Evolutionary conservation across 768 basidiomycete species (phyloP).

Genomic region (Lactarius psammicola): DNA sequence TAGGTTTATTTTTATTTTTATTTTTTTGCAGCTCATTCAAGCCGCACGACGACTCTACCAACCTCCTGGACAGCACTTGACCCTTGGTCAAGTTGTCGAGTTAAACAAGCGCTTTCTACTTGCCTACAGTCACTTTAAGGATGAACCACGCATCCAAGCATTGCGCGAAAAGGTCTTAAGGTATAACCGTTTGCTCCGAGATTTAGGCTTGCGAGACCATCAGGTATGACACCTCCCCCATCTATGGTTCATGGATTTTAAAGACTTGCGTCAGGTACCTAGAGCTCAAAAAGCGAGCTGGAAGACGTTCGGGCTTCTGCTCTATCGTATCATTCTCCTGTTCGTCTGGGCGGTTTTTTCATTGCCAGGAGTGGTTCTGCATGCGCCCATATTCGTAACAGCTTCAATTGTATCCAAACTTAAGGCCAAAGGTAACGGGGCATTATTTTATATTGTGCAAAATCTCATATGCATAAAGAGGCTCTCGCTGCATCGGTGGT

Average conservation of each 20-base stretch:
- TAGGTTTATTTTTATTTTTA: not conserved
- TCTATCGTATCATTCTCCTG: conserved; percentile 78
- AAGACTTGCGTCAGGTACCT: conserved; percentile 61
- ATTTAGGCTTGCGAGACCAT: conserved; percentile 91
- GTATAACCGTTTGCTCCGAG: conserved; percentile 84
- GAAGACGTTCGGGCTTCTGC: conserved; percentile 79
- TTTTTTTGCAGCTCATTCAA: conserved; percentile 72
- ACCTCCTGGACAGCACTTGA: conserved; percentile 89
- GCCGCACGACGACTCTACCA: conserved; percentile 91
- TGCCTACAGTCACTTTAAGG: conserved; percentile 87
- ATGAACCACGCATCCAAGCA: conserved; percentile 83
- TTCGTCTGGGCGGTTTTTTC: conserved; percentile 79
- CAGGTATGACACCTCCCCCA: conserved; percentile 55
- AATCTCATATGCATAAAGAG: conserved; percentile 49
- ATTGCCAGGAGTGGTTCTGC: conserved; percentile 85
- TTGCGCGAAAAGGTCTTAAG: conserved; percentile 76
- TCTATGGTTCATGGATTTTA: conserved; percentile 10
- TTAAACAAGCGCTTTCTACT: conserved; percentile 89
- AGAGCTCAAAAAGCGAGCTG: conserved; percentile 79
- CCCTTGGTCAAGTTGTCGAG: conserved; percentile 93
- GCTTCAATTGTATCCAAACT: conserved; percentile 81
- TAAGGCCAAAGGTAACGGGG: conserved; percentile 75
- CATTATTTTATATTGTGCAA: not conserved
- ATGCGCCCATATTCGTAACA: conserved; percentile 88
- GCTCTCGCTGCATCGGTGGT: conserved; percentile 93